phyloP scores from a whole-genome alignment of 192 early-diverging fungal species.

The Gonapodya prolifera region DNA sequence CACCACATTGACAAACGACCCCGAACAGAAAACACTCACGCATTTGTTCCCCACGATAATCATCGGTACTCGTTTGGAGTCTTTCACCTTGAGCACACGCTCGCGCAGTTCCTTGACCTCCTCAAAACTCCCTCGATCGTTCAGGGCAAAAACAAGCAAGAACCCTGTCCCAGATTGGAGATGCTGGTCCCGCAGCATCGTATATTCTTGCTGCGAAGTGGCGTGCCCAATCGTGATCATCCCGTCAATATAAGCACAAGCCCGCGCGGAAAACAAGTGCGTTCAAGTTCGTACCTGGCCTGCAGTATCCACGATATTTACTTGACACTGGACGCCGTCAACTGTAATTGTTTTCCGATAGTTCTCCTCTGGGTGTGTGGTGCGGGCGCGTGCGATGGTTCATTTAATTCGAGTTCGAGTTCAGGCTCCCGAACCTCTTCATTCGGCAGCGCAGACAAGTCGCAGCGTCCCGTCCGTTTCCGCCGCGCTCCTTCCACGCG shows the following conservation, averaged over 20 bases:
- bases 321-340: constrained; percentile 22
- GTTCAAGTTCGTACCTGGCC: constrained; percentile 22
- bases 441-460: too few species aligned
- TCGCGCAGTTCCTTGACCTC: constrained; percentile 44
- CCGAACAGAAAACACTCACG: constrained; percentile 15
- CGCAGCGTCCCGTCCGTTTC: too few species aligned
- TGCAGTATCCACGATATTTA: constrained; percentile 45
- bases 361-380: constrained; percentile 52
- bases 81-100: constrained; percentile 39
- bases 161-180: constrained; percentile 41
- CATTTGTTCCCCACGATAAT: constrained; percentile 48
- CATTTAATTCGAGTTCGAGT: too few species aligned
- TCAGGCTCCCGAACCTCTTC: too few species aligned
- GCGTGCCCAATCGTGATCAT: too few species aligned
- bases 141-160: constrained; percentile 40
- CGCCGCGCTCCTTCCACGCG: too few species aligned
- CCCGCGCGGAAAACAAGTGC: not conserved
- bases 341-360: constrained; percentile 39
- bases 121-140: constrained; percentile 33
- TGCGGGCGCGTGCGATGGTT: too few species aligned
- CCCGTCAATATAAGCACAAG: not conserved
- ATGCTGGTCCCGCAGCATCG: constrained; percentile 37
- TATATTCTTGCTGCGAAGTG: constrained; percentile 34
- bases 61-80: constrained; percentile 37
- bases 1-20: constrained; percentile 1